A percentile compares a stretch with the other conserved stretches of the same genome.
These are phyloP conservation scores for Dothistroma septosporum DNA, from an alignment of 2,329 filamentous ascomycete species.

Conservation along the genomic window DNA sequence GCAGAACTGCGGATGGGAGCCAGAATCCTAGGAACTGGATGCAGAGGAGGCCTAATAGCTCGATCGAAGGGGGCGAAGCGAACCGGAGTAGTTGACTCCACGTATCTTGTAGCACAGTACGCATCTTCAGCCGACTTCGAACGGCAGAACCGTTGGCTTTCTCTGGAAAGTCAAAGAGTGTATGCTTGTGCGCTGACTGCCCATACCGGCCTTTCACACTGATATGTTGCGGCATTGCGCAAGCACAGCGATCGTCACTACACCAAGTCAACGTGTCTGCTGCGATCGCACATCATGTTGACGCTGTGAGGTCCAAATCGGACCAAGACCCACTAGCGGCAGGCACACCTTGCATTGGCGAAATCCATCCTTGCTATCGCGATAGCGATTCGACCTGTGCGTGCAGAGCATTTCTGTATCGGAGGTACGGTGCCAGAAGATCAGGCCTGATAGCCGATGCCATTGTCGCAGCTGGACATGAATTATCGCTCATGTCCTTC, in stretches of 20 bases:
- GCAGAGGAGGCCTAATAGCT: neutral
- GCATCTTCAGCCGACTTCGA: neutral
- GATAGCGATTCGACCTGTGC: neutral
- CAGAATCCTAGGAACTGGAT: slow-evolving; percentile 6
- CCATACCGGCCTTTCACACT: neutral
- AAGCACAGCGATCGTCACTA: neutral
- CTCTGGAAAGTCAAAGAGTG: no score
- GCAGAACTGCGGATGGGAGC: slow-evolving; percentile 1
- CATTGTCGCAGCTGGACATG: no score
- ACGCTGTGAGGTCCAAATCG: neutral
- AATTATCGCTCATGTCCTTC: no score
- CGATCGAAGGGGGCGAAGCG: neutral
- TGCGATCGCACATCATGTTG: neutral
- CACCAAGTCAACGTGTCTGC: neutral
- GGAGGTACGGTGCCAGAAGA: neutral
- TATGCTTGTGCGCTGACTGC: neutral
- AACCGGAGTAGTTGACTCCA: neutral
- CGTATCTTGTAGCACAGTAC: neutral
- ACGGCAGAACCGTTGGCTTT: neutral
- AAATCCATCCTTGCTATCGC: neutral
- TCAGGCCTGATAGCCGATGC: neutral
- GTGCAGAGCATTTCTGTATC: neutral
- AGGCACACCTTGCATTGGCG: neutral
- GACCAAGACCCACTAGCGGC: neutral
- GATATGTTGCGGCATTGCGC: neutral